phyloP scores from a whole-genome alignment of 805 yeast genomes.

The Candida golubevii region DNA sequence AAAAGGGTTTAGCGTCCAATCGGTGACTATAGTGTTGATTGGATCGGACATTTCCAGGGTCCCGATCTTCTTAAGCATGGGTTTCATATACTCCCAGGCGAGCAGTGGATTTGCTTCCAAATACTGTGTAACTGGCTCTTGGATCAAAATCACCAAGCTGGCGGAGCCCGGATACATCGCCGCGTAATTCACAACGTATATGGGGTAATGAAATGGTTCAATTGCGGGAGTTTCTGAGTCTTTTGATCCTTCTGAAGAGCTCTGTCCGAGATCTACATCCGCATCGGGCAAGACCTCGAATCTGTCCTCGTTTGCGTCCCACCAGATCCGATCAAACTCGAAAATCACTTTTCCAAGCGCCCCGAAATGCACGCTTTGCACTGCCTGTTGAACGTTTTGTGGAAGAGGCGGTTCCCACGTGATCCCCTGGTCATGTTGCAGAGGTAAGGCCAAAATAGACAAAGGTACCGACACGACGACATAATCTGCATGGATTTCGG shows the following conservation, averaged over 20 bases:
- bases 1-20: conserved; percentile 80
- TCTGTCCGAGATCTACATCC: conserved; percentile 5
- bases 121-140: conserved; percentile 67
- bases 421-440: conserved; percentile 42
- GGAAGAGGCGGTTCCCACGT: conserved; percentile 57
- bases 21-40: conserved; percentile 42
- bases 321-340: conserved; percentile 59
- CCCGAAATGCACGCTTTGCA: conserved; percentile 54
- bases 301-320: conserved; percentile 43
- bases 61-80: conserved; percentile 37
- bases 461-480: conserved; percentile 75
- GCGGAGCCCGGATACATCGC: conserved; percentile 19
- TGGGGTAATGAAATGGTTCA: conserved; percentile 54
- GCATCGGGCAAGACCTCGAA: conserved; percentile 16
- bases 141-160: conserved; percentile 61
- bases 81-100: conserved; percentile 58
- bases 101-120: conserved; percentile 45
- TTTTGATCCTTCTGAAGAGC: neutral
- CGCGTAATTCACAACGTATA: conserved; percentile 55
- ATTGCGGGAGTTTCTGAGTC: conserved; percentile 20
- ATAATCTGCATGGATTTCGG: conserved; percentile 43
- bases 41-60: conserved; percentile 19
- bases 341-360: conserved; percentile 69
- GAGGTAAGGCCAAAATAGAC: conserved; percentile 51
- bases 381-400: conserved; percentile 33